Percentiles rank a stretch among this genome's conserved stretches.
Evolutionary conservation across 2,329 filamentous ascomycete genomes (phyloP).

Genomic region (Ramichloridium luteum): DNA sequence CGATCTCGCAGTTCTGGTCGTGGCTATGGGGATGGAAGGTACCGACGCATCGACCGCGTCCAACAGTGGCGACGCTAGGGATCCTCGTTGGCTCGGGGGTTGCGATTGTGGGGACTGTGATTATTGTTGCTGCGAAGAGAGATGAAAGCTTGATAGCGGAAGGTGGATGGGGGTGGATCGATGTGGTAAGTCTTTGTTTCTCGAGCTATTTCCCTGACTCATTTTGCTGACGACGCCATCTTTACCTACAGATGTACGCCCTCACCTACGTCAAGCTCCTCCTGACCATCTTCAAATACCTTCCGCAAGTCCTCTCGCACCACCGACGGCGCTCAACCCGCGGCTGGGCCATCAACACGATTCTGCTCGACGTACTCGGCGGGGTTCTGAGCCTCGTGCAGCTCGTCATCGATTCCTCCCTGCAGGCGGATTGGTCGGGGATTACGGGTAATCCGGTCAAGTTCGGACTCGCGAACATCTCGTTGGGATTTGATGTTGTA

Average conservation of each 20-base stretch:
- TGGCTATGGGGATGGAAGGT: slow-evolving; percentile 62
- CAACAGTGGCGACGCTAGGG: slow-evolving; percentile 49
- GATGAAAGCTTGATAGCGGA: slow-evolving; percentile 28
- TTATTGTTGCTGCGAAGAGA: slow-evolving; percentile 34
- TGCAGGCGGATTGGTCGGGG: slow-evolving; percentile 79
- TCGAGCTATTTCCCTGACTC: neutral
- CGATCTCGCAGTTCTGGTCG: slow-evolving; percentile 65
- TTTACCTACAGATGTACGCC: slow-evolving; percentile 41
- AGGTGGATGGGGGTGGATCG: slow-evolving; percentile 48
- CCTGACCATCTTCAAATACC: slow-evolving; percentile 83
- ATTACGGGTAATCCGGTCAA: slow-evolving; percentile 88
- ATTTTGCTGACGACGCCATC: neutral
- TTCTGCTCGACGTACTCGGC: slow-evolving; percentile 70
- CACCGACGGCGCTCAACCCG: slow-evolving; percentile 70
- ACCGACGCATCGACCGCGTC: slow-evolving; percentile 32
- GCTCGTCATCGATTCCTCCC: slow-evolving; percentile 68
- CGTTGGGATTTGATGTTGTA: slow-evolving; percentile 69
- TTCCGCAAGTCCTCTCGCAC: slow-evolving; percentile 74
- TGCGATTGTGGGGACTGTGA: slow-evolving; percentile 37
- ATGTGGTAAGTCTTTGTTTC: slow-evolving; percentile 41
- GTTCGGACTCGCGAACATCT: slow-evolving; percentile 71
- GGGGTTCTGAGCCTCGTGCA: slow-evolving; percentile 72
- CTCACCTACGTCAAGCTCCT: slow-evolving; percentile 80
- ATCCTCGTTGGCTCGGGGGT: slow-evolving; percentile 56
- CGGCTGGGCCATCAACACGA: slow-evolving; percentile 58